Base-by-base conservation (phyloP, 768 basidiomycete species). In the Macrocybe gigantea region DNA sequence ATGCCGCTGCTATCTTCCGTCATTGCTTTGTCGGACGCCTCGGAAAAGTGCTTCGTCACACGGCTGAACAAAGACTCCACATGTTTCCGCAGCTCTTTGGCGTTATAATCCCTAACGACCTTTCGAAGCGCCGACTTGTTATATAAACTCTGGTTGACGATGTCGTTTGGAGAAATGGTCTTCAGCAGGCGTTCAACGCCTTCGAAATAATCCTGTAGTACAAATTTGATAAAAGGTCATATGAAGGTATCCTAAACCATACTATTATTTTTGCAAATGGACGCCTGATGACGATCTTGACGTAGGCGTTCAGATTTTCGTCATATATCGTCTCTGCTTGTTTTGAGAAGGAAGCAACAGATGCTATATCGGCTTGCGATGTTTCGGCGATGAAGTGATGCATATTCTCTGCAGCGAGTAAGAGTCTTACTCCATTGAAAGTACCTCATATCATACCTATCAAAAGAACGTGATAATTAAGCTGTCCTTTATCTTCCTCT, bases 1-100 rank as follows among this genome's bases (percentile, higher is more conserved):
- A 80, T 78, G 33, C 73, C 74, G 32, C 70, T 68, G 51, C 69
- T 70, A 47, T 82, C 80, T 49, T 84, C 80, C 3, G 69, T 73
- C 13, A 77, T 77, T 3, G 77, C 60, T 53, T 80, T 85, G 52
- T 85, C 86, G 7, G 84, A 82, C 1, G 80, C 80, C 57, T 93
- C 90, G 5, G 85, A 85, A 59, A 96, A 97, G 60, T 98, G 95
- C 65, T 98, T 98, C 66, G 95, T 91, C 30, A 98, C 90, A 7
- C 95, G 82, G 61, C 90, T 90, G 66, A 84, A 85, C 34, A 98
- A 73, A 6, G 79, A 78, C 47, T 97, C 95, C 44, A 95, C 71
- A 51, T 88, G 76, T 62, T 95, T 95, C 34, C 89, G 84, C 9
- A 98, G 69, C 62, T 98, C 95, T 65, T 96, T 98, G 35, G 80